Conservation (phyloP, 192 early-diverging fungal species). For the Linnemannia exigua region DNA sequence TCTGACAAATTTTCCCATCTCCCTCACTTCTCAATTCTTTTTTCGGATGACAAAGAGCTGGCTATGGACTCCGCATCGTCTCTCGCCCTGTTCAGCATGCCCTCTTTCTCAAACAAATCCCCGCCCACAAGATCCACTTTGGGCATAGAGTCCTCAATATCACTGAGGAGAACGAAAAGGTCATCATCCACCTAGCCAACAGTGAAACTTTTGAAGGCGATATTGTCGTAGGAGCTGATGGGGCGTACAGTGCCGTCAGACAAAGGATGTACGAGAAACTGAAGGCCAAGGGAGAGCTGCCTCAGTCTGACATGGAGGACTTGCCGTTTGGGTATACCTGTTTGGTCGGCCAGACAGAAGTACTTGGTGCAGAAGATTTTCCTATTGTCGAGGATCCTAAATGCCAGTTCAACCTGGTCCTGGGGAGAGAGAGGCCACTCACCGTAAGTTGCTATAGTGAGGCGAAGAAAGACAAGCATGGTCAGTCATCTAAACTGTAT, state of each 20-base stretch:
- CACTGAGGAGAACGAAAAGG: not conserved
- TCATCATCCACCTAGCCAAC: not conserved
- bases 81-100: not conserved
- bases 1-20: not conserved
- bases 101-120: not conserved
- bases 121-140: not conserved
- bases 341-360: not conserved
- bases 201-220: constrained; percentile 13
- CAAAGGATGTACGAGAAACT: constrained; percentile 10
- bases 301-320: not conserved
- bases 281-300: not conserved
- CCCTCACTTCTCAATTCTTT: not conserved
- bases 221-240: constrained; percentile 21
- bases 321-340: not conserved
- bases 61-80: not conserved
- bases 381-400: not conserved
- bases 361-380: not conserved
- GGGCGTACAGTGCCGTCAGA: constrained; percentile 10
- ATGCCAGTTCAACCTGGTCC: not conserved
- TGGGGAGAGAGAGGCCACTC: not conserved
- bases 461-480: too few species aligned
- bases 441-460: not conserved
- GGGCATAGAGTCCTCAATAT: not conserved
- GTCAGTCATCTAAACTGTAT: too few species aligned
- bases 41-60: not conserved